Base-by-base conservation (phyloP, 1,284 basidiomycete genomes). In the Agroathelia rolfsii region DNA sequence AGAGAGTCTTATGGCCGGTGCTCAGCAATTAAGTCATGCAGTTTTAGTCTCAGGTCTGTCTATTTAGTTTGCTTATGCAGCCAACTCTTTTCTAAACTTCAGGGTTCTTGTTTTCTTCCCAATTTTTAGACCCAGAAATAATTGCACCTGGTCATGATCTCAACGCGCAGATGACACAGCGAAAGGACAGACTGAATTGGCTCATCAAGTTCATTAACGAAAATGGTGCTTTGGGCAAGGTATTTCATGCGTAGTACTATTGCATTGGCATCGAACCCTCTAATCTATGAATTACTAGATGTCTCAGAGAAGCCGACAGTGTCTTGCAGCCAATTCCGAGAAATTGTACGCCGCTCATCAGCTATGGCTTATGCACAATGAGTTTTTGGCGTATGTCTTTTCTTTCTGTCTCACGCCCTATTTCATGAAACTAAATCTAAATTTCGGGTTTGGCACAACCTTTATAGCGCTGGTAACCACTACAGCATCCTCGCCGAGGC, bases 181-280 rank as follows among this genome's bases (percentile, higher is more conserved):
- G 89, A 17, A 76, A 82, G 41, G 74, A 76, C 26, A 69, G 86
- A 25, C 62, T 95, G 11, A 75, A 72, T 32, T 84, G 83, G 61
- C 66, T 98, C 6, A 86, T 95, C 46, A 65, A 67, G 12, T 95
- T 93, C 52, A 82, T 98, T 42, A 86, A 86, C 33, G 75, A 81
- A 37, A 94, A 94, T 52, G 77, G 72, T 0, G 78, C 78, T 3
- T 61, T 93, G 17, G 62, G 62, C 16, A 85, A 84, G 63, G 86
- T 83, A 23, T 45, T 57, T 9, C 22, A 9, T n/a, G 22, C 22
- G 22, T 9, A 9, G 22, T 8, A n/a, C n/a, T 24, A n/a, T 24
- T 8, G 22, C n/a, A 9, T 24, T 8, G 8, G 22, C 9, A n/a
- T 24, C n/a, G 22, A 24, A n/a, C n/a, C n/a, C n/a, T n/a, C n/a